Percentiles rank a stretch among this genome's conserved stretches.
Conservation (phyloP, 2,329 filamentous ascomycete species). For the Domatiomyces globalis region DNA sequence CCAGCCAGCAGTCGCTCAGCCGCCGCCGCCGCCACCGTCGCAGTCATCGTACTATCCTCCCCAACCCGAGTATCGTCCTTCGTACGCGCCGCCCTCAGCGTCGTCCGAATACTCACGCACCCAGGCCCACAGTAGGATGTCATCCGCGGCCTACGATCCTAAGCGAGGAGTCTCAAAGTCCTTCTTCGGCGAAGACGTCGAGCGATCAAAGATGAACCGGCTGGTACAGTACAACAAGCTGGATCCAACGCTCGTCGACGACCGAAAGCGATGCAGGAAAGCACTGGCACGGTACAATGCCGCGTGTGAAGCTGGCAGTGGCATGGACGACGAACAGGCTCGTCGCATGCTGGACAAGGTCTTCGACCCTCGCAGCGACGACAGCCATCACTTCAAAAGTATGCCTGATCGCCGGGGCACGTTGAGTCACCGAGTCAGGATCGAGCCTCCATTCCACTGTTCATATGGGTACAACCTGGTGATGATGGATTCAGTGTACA, state of each 20-base stretch:
- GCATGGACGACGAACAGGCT: conserved; percentile 40
- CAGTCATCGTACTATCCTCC: conserved; percentile 9
- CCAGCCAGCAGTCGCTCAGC: neutral
- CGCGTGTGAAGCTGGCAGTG: conserved; percentile 58
- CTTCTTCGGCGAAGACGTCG: conserved; percentile 37
- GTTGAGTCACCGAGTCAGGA: conserved; percentile 59
- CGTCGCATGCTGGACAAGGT: conserved; percentile 42
- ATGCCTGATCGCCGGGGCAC: conserved; percentile 34
- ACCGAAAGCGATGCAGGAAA: conserved; percentile 69
- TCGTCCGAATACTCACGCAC: neutral
- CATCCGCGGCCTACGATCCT: conserved; percentile 6
- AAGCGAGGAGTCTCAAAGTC: conserved; percentile 8
- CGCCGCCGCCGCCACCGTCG: conserved; percentile 2
- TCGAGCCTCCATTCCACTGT: conserved; percentile 81
- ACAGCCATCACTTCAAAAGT: conserved; percentile 46
- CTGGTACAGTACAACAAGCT: conserved; percentile 69
- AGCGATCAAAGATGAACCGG: conserved; percentile 81
- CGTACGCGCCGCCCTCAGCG: neutral
- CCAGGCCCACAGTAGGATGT: conserved; percentile 3
- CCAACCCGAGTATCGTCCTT: conserved; percentile 3
- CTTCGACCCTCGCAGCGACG: conserved; percentile 58
- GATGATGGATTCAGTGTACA: conserved; percentile 70
- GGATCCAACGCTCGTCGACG: conserved; percentile 60
- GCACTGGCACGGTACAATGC: conserved; percentile 72
- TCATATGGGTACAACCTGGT: conserved; percentile 93